These are phyloP conservation scores for Leishmania mexicana DNA, from an alignment of 208 protist species.

Conservation along the genomic window DNA sequence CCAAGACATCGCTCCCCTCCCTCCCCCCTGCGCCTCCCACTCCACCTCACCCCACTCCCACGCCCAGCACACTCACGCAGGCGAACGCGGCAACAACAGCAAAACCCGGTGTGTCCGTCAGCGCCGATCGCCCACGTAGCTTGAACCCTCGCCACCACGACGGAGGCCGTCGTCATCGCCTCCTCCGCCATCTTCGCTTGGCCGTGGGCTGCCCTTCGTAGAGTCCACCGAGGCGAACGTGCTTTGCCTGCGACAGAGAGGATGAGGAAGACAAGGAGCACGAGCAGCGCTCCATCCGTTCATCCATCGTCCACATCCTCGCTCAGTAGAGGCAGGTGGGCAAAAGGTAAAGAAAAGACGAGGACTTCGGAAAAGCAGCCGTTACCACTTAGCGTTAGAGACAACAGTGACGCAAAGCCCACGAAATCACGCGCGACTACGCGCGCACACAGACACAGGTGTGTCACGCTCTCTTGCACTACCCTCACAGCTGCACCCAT, in stretches of 20 bases:
- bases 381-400: background rate
- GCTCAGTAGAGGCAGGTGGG: background rate
- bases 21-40: background rate
- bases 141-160: background rate
- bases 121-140: background rate
- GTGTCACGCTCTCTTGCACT: background rate
- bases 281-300: background rate
- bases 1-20: background rate
- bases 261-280: background rate
- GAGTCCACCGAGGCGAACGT: background rate
- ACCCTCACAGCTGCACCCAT: constrained; percentile 78
- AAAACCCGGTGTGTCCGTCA: background rate
- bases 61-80: background rate
- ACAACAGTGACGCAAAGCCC: background rate
- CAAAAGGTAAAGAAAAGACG: background rate
- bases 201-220: background rate
- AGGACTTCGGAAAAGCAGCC: background rate
- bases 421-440: background rate
- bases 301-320: background rate
- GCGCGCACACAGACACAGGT: background rate
- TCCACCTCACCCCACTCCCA: background rate
- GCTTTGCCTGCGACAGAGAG: background rate
- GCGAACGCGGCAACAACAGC: background rate
- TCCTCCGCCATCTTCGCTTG: background rate
- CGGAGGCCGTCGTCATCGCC: background rate